A percentile compares a stretch with the other conserved stretches of the same genome.
Conservation (phyloP, 805 yeast species). For the Wickerhamomyces chambardii region DNA sequence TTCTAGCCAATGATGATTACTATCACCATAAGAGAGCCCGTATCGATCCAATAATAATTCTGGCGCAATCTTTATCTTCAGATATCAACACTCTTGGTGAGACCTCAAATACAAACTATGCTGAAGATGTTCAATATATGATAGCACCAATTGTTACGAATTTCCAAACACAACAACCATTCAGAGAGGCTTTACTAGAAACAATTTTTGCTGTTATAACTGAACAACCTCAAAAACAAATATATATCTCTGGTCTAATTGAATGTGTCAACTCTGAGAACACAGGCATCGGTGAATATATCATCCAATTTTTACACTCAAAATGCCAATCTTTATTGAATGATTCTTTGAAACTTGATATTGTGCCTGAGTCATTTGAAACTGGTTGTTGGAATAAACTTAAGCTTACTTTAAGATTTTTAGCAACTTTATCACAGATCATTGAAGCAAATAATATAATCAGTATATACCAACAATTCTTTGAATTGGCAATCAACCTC, state of each 20-base stretch:
- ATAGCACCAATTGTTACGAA: conserved; percentile 59
- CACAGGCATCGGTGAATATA: conserved; percentile 56
- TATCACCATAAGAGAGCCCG: too few relatives aligned
- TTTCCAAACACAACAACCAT: conserved; percentile 51
- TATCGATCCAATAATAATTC: too few relatives aligned
- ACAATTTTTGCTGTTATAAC: conserved; percentile 60
- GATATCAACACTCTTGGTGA: conserved; percentile 58
- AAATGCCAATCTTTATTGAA: conserved; percentile 50
- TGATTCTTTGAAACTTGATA: conserved; percentile 15
- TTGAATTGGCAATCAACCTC: conserved; percentile 46
- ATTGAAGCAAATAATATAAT: conserved; percentile 38
- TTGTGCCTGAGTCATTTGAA: conserved; percentile 22
- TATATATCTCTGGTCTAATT: conserved; percentile 59
- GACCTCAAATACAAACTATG: conserved; percentile 32
- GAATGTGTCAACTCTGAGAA: conserved; percentile 57
- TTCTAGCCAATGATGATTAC: too few relatives aligned
- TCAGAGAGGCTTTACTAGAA: conserved; percentile 48
- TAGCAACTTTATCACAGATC: conserved; percentile 58
- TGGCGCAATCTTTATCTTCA: too few relatives aligned
- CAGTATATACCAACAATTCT: conserved; percentile 42
- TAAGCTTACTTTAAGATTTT: conserved; percentile 62
- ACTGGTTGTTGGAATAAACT: conserved; percentile 61
- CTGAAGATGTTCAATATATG: conserved; percentile 57
- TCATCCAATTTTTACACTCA: conserved; percentile 61
- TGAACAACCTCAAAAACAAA: conserved; percentile 90